Conservation (phyloP, 2,329 filamentous ascomycete genomes). For the Biscogniauxia marginata region DNA sequence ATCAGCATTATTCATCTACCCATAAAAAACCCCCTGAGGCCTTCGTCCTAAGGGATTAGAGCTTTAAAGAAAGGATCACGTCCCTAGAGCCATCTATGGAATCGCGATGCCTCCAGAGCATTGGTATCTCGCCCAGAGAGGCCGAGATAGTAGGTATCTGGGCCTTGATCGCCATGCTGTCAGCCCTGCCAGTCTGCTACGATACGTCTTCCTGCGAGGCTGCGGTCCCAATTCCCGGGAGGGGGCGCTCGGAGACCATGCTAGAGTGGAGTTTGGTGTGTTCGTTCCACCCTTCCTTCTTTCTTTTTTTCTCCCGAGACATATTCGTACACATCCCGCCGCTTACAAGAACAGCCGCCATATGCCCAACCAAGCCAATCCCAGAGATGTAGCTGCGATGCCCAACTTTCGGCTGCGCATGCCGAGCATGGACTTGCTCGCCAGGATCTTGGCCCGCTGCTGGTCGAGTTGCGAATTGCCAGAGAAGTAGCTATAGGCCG, state of each 20-base stretch:
- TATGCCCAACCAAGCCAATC: slow-evolving; percentile 67
- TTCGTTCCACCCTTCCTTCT: not conserved
- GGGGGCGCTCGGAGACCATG: not conserved
- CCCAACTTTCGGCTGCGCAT: slow-evolving; percentile 68
- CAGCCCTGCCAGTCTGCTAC: not conserved
- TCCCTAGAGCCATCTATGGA: too few relatives aligned
- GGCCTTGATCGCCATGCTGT: not conserved
- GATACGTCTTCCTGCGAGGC: not conserved
- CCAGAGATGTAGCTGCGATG: slow-evolving; percentile 65
- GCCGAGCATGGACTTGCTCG: slow-evolving; percentile 69
- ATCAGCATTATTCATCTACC: too few relatives aligned
- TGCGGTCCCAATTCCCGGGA: not conserved
- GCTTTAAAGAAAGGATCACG: too few relatives aligned
- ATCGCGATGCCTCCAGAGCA: not conserved
- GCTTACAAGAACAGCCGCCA: slow-evolving; percentile 61
- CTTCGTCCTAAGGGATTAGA: too few relatives aligned
- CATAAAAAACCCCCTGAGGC: too few relatives aligned
- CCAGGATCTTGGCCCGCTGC: slow-evolving; percentile 64
- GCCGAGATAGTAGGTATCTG: not conserved
- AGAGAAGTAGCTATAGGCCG: slow-evolving; percentile 73
- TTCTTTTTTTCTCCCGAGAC: too few relatives aligned
- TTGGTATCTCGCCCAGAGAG: not conserved
- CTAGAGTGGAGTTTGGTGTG: not conserved
- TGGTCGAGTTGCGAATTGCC: slow-evolving; percentile 69
- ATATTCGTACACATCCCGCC: not conserved